These are phyloP conservation scores for Furcasterigmium furcatum DNA, from an alignment of 2,329 filamentous ascomycete genomes.

Conservation along the genomic window DNA sequence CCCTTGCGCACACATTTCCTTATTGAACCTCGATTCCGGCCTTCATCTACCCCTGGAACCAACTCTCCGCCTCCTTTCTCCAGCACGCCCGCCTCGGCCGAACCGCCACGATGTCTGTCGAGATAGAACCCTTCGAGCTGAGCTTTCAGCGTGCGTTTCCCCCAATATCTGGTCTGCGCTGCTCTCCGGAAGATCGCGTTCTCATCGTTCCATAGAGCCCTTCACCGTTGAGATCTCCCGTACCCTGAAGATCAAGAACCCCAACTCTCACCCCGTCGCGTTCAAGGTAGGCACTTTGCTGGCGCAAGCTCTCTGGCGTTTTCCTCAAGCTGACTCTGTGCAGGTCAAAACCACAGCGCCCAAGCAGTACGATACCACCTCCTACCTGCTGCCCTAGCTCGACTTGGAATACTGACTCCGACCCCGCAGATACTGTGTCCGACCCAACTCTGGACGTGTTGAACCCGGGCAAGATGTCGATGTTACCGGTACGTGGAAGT, in stretches of 20 bases:
- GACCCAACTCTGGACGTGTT: constrained; percentile 94
- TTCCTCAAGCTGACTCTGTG: constrained; percentile 6
- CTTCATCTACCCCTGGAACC: constrained; percentile 3
- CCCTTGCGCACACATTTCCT: constrained; percentile 3
- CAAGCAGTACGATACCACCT: constrained; percentile 74
- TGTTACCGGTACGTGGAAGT: constrained; percentile 69
- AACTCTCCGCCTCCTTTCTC: constrained; percentile 9
- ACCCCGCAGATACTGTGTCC: constrained; percentile 80
- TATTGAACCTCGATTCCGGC: no score
- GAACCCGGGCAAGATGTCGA: constrained; percentile 87
- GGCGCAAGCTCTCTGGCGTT: constrained; percentile 6
- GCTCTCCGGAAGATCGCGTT: no score
- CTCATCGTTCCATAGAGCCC: constrained; percentile 46
- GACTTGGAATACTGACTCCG: background rate
- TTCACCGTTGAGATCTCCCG: constrained; percentile 65
- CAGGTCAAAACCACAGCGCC: constrained; percentile 99
- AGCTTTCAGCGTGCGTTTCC: constrained; percentile 79
- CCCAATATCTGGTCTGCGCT: constrained; percentile 6
- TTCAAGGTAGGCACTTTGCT: constrained; percentile 59
- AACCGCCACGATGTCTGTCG: constrained; percentile 76
- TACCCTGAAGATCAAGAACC: constrained; percentile 62
- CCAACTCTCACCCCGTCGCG: constrained; percentile 58
- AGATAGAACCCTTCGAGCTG: constrained; percentile 87
- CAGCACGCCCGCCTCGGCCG: no score
- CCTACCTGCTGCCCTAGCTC: background rate